Evolutionary conservation across 164 flowering plant genomes (phyloP), one percentile per base, ranked within the genome.

Genomic region (Warburgia ugandensis): DNA sequence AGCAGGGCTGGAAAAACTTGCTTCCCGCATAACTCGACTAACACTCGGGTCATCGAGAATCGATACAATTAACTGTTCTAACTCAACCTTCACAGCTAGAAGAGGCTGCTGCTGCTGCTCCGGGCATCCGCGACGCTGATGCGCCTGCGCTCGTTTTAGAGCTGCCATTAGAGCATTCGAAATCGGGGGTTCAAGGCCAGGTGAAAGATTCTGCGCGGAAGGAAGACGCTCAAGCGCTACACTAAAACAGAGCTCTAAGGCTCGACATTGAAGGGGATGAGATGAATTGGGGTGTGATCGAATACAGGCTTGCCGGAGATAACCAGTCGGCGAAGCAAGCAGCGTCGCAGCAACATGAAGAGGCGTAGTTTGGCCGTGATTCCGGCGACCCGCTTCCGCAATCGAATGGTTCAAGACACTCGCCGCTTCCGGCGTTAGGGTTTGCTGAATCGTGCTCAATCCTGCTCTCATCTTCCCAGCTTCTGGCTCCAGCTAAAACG

Each of bases 71-170:
- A 90, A 73, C 79, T 90, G 97, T 50, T 94, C 97, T 0, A 94
- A 77, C 83, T 94, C 99, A 0, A 94, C 97, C 46, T 94, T 94
- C 1, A 94, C 95, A 0, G 99, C 97, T 12, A 94, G 57, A 19
- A 94, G 69, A 2, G 99, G 99, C 60, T 94, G 99, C 63, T 94
- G 99, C 66, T 89, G 97, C 60, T 84, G 91, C 62, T 94, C 99
- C 0, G 96, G 96, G 61, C 92, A 94, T 0, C 99, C 99, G 0
- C 97, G 71, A 10, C 99, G 71, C 68, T 94, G 99, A 57, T 94
- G 99, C 14, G 97, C 95, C 60, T 86, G 97, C 2, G 97, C 97
- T 0, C 97, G 79, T 60, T 90, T 90, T 19, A 90, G 69, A 5
- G 97, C 97, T n/a, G 97, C 97, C 94, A 84, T 78, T 1, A 90